Evolutionary conservation across 345 rosid genomes (phyloP), one percentile per base, ranked within the genome.

Genomic region (Geranium brycei): DNA sequence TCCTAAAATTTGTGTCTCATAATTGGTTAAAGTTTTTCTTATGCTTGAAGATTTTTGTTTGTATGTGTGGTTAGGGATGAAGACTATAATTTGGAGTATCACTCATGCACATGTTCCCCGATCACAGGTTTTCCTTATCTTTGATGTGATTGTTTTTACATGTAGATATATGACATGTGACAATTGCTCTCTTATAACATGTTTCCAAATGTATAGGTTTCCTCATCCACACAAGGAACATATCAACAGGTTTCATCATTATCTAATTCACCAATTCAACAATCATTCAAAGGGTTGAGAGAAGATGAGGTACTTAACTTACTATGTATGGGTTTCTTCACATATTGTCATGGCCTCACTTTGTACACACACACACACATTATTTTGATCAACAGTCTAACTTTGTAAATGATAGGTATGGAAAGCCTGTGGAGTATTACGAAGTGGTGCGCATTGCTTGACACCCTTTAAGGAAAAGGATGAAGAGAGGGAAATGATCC

Each of bases 381-480:
- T 23, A 23, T 23, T 23, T 23, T 23, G 28, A 23, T 23, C 1
- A 23, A 23, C 28, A 23, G 28, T 57, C 62, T 72, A 58, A 78
- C 63, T 64, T 74, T 64, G 62, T 56, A 68, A 73, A 69, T 47
- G 62, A 35, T 74, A 93, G 99, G 95, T 91, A 41, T 83, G 92
- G 89, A 91, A 93, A 85, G 96, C 99, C 64, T 89, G 96, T 61
- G 96, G 96, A 74, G 96, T 93, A 69, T 70, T 93, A 61, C 91
- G 81, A 78, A 91, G 97, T 76, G 99, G 99, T 65, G 96, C 90
- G 60, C 95, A 88, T 73, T 93, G 99, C 85, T 77, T 93, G 76
- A 92, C 92, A 31, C 97, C 88, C 68, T 93, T 85, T 80, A 91
- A 91, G 85, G 99, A 93, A 70, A 91, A 91, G 78, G 99, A 93